Base-by-base conservation (phyloP, 768 basidiomycete species). In the Mrakia hoshinonis region DNA sequence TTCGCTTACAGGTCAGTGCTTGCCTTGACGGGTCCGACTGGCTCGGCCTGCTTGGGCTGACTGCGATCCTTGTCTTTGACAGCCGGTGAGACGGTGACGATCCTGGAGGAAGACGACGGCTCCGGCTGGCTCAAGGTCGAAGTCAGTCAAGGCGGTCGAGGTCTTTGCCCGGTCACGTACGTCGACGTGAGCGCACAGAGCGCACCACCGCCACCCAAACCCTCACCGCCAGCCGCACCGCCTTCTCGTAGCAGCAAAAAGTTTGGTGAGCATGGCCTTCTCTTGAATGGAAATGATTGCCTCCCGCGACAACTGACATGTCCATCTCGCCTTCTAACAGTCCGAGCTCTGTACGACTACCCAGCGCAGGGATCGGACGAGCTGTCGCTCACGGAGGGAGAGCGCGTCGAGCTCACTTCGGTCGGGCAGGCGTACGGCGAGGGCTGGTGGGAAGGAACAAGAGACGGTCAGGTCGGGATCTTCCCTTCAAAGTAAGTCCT, bases 111-210 rank as follows among this genome's bases (percentile, higher is more conserved):
- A 36, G 72, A 73, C 55, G 72, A 73, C 39, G 72, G 67, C 1
- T 73, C 72, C 11, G 72, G 72, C 38, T 73, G 72, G 72, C 48
- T 68, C 61, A 73, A 73, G 47, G 72, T 73, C 20, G 51, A 26
- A 34, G 47, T 55, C 46, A 18, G 29, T 1, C 4, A 39, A 31
- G 67, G 72, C 9, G 18, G 48, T 3, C 20, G 20, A n/a, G 72
- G 72, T 43, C 66, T 73, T 11, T 47, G 60, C 38, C 72, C 72
- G 0, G 67, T 67, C 13, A 68, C 72, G 11, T 73, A 73, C 67
- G 43, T 73, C 31, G 52, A 67, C 6, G 51, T 39, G 39, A 18
- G 26, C 10, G 39, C 48, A 11, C 1, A 51, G 13, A 7, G 24
- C 34, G 58, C 31, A 13, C 60, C 60, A 20, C 55, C 46, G 31